A percentile compares a stretch with the other conserved stretches of the same genome.
These are phyloP conservation scores for Tylopilus sp. DNA, from an alignment of 768 basidiomycete species.

Conservation along the genomic window DNA sequence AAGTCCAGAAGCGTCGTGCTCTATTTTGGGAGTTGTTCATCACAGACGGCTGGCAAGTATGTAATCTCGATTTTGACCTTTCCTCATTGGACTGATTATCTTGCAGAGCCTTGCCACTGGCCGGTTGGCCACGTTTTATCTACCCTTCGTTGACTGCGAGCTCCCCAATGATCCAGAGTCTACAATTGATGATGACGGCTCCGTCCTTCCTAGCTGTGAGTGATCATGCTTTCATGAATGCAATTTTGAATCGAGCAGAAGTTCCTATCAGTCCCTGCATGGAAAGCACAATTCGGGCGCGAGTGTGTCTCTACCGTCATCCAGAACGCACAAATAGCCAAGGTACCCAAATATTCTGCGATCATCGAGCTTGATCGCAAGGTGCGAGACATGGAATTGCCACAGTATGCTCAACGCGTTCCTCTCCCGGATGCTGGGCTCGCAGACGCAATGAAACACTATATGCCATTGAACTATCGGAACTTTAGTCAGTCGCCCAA, in stretches of 20 bases:
- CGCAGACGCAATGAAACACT: conserved; percentile 65
- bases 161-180: conserved; percentile 59
- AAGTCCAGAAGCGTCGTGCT: conserved; percentile 68
- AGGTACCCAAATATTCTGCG: conserved; percentile 57
- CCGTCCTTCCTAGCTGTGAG: conserved; percentile 57
- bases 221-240: conserved; percentile 2
- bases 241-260: neutral
- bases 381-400: conserved; percentile 65
- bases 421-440: conserved; percentile 50
- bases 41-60: conserved; percentile 72
- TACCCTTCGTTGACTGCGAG: conserved; percentile 72
- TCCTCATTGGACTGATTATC: neutral
- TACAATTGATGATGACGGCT: conserved; percentile 57
- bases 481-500: conserved; percentile 51
- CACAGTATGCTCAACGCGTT: conserved; percentile 53
- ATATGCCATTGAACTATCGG: conserved; percentile 73
- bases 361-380: conserved; percentile 64
- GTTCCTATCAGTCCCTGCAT: conserved; percentile 49
- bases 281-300: conserved; percentile 68
- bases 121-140: conserved; percentile 61
- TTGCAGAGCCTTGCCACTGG: conserved; percentile 66
- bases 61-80: conserved; percentile 10
- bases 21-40: conserved; percentile 75
- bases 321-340: conserved; percentile 63
- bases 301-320: conserved; percentile 67